Conservation (phyloP, 768 basidiomycete genomes). For the Zangia roseola region DNA sequence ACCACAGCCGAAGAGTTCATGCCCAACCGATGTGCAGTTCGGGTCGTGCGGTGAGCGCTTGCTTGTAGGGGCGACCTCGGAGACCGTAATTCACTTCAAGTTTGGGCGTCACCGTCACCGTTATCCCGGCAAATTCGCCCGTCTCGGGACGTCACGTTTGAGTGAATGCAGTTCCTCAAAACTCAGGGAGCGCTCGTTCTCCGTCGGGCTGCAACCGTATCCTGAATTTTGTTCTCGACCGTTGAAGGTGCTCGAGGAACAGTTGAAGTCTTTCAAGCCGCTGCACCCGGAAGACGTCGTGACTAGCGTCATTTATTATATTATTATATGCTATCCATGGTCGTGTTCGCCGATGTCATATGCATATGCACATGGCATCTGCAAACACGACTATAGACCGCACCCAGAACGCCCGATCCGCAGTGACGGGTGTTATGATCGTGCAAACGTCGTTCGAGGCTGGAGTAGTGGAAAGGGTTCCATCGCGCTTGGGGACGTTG, state of each 20-base stretch:
- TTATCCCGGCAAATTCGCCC: slow-evolving; percentile 81
- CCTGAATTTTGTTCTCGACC: slow-evolving; percentile 99
- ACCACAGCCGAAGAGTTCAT: too few relatives aligned
- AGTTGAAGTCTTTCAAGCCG: slow-evolving; percentile 59
- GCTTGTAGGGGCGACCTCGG: too few relatives aligned
- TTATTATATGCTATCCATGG: too few relatives aligned
- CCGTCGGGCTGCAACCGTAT: slow-evolving; percentile 92
- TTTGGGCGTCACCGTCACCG: slow-evolving; percentile 94
- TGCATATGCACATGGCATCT: too few relatives aligned
- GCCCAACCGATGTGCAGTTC: too few relatives aligned
- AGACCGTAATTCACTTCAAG: too few relatives aligned
- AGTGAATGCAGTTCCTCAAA: slow-evolving; percentile 98
- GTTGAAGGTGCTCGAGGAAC: slow-evolving; percentile 72
- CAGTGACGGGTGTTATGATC: slow-evolving; percentile 20
- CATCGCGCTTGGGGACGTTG: background rate
- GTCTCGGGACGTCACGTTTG: slow-evolving; percentile 67
- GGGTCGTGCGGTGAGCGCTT: too few relatives aligned
- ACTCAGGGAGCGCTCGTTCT: slow-evolving; percentile 88
- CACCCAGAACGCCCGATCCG: slow-evolving; percentile 40
- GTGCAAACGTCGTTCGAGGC: slow-evolving; percentile 20
- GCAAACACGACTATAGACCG: too few relatives aligned
- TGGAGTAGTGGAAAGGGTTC: slow-evolving; percentile 12
- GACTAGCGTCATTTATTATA: too few relatives aligned
- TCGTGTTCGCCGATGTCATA: too few relatives aligned
- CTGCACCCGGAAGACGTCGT: slow-evolving; percentile 77